Evolutionary conservation across 2,329 filamentous ascomycete species (phyloP).

Genomic region (Colletotrichum sp.): DNA sequence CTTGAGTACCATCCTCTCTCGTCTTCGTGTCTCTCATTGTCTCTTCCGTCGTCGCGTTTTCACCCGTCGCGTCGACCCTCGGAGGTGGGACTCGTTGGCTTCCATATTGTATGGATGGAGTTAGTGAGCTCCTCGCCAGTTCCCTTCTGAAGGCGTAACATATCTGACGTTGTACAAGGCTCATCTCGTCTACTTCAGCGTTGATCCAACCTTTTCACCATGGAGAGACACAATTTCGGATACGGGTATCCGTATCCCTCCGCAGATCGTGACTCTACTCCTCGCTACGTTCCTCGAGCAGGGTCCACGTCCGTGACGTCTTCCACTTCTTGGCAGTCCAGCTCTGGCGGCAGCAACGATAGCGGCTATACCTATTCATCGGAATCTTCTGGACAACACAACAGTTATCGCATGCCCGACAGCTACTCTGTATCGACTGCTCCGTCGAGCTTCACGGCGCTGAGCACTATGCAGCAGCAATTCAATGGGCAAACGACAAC

Average conservation of each 20-base stretch:
- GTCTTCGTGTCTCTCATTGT: not conserved
- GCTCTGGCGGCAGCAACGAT: not conserved
- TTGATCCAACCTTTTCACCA: not conserved
- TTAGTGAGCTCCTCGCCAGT: not conserved
- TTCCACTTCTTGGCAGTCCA: not conserved
- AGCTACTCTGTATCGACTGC: conserved; percentile 24
- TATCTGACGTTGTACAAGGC: not conserved
- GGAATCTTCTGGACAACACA: not conserved
- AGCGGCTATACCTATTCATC: not conserved
- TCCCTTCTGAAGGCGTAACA: not conserved
- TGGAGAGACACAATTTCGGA: not conserved
- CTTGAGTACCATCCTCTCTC: not conserved
- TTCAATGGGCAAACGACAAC: not conserved
- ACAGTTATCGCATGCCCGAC: not conserved
- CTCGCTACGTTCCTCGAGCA: not conserved
- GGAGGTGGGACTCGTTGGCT: not conserved
- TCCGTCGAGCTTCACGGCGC: conserved; percentile 22
- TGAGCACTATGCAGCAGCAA: not conserved
- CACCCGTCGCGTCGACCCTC: not conserved
- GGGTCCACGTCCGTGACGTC: not conserved
- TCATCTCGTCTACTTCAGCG: not conserved
- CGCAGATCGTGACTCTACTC: not conserved
- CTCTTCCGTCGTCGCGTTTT: not conserved
- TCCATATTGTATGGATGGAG: not conserved
- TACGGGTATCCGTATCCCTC: not conserved